Base-by-base conservation (phyloP, 306 rosid genomes). In the Trifolium fragiferum region DNA sequence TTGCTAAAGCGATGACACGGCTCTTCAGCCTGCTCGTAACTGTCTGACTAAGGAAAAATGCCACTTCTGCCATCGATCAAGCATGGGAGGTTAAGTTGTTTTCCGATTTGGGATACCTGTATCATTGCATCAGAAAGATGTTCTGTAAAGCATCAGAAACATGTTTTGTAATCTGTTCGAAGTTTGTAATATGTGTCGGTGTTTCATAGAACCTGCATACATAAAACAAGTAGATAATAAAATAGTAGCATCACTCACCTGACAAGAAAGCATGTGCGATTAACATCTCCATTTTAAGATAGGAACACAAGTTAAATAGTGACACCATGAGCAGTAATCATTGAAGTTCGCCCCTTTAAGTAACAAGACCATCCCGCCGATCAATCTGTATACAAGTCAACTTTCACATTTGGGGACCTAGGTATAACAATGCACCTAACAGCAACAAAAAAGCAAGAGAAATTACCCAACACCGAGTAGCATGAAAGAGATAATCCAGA, bases 261-360 rank as follows among this genome's bases (percentile, higher is more conserved):
- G 55, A 65, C 87, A 86, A 66, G 47, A 68, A 19, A 43, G 43
- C 18, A 41, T n/a, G 10, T 46, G 76, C 10, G 81, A 59, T 50
- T 82, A 68, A 82, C 90, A 86, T 32, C 60, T 86, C 88, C 92
- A 81, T 71, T 74, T 80, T 53, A 84, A 57, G 44, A 78, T 85
- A 37, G 88, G 90, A 53, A 85, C 73, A 63, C 90, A 79, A 55
- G 81, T 84, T 68, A 86, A 46, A 83, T 84, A 84, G 30, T 83
- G 93, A 47, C 90, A 86, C 91, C 93, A 84, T 27, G 84, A 78
- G 74, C 88, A 89, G 46, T 41, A 75, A 13, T 86, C 78, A 18
- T 86, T 86, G 68, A 81, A 44, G 49, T 88, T 62, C 16, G 59
- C 80, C 51, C 89, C 89, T 65, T 46, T 74, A 12, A 86, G 38